Evolutionary conservation across 352 stramenopile species (phyloP), one percentile per base, ranked within the genome.

Genomic region (Phytophthora agathidicida): DNA sequence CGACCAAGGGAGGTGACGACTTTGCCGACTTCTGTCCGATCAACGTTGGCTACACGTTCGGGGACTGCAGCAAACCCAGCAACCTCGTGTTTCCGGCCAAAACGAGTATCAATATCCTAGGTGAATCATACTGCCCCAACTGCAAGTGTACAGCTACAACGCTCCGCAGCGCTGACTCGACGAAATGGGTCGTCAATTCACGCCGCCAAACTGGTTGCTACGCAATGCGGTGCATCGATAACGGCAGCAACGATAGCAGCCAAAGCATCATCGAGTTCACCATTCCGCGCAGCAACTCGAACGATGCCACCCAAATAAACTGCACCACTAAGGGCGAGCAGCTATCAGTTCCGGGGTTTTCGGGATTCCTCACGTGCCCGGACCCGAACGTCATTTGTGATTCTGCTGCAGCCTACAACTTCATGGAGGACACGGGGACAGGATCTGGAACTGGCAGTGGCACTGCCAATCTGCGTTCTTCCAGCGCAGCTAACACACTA

Each of bases 21-120:
- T 93, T 83, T 33, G 77, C 83, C 0, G 83, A 95, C 57, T 95
- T 75, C 47, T 95, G 83, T 36, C 86, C 86, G 3, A 77, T 93
- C 38, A 91, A 92, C 36, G 74, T 82, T 27, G 86, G 82, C 33
- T 93, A 83, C 51, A 58, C 66, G 7, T 71, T 71, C 19, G 83
- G 83, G 32, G 83, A 95, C 57, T 95, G 86, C 58, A 65, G 68
- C n/a, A 68, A 80, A 33, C 52, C 68, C 7, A 53, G 35, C 30
- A 95, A 95, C 39, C 70, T 94, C 11, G 56, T 73, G 0, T 50
- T 61, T 7, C 73, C 83, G 1, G 38, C 56, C 0, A 68, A 68
- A 17, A 89, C 81, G 13, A 72, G 42, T 7, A 75, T 89, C 62
- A 94, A 93, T 51, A 87, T 93, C 16, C 45, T 93, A 5, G 86